Conservation (phyloP, 1,284 basidiomycete genomes). For the Microbotryum scabiosae region DNA sequence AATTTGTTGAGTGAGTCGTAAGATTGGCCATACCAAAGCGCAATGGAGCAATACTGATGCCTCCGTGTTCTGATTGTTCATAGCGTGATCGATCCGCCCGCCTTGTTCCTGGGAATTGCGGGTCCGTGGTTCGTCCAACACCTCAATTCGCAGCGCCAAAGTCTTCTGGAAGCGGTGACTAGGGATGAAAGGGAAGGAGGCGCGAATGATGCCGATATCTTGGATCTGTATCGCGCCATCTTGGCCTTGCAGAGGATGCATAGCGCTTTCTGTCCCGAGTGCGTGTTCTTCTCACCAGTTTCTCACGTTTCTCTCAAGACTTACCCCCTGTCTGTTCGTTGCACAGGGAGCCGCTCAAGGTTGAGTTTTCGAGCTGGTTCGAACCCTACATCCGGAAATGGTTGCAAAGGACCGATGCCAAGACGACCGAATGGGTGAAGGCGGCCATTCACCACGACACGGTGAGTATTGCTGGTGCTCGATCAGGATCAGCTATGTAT, state of each 20-base stretch:
- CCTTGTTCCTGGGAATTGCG: slow-evolving; percentile 57
- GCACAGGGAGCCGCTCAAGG: slow-evolving; percentile 18
- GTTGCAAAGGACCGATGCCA: slow-evolving; percentile 79
- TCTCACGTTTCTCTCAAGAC: not conserved
- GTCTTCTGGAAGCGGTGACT: slow-evolving; percentile 34
- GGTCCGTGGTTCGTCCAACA: slow-evolving; percentile 70
- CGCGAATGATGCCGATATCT: slow-evolving; percentile 78
- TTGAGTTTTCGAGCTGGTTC: slow-evolving; percentile 46
- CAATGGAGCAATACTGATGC: not conserved
- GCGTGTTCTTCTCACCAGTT: slow-evolving; percentile 35
- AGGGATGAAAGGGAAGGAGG: slow-evolving; percentile 61
- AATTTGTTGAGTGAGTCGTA: slow-evolving; percentile 60
- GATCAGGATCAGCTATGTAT: not conserved
- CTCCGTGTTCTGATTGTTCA: not conserved
- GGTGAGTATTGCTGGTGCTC: slow-evolving; percentile 45
- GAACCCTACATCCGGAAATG: slow-evolving; percentile 82
- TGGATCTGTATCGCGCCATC: slow-evolving; percentile 69
- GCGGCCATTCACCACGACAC: slow-evolving; percentile 82
- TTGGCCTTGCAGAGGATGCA: slow-evolving; percentile 68
- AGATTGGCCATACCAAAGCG: not conserved
- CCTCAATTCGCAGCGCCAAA: slow-evolving; percentile 60
- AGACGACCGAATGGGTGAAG: slow-evolving; percentile 90
- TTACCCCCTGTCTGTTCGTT: not conserved
- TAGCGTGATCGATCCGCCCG: slow-evolving; percentile 23
- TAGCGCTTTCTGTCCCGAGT: slow-evolving; percentile 69